Evolutionary conservation across 768 basidiomycete genomes (phyloP).

Genomic region (Gloeopeniophorella convolvens): DNA sequence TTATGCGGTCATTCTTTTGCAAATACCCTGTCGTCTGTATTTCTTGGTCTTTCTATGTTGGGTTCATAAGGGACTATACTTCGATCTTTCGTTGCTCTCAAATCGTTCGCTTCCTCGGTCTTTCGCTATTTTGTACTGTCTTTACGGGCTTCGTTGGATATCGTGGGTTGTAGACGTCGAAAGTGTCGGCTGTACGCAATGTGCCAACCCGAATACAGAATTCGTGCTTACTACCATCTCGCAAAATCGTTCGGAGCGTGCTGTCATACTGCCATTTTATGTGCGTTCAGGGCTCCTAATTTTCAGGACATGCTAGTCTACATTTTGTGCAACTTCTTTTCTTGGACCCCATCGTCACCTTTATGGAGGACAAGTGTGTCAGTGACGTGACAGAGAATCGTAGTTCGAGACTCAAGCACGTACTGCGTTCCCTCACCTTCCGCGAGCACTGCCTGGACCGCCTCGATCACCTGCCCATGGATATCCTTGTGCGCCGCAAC

Average conservation of each 20-base stretch:
- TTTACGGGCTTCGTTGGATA: too few species aligned
- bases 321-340: not conserved
- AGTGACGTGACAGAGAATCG: too few species aligned
- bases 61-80: not conserved
- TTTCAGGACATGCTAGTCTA: not conserved
- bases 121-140: not conserved
- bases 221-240: too few species aligned
- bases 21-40: not conserved
- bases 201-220: not conserved
- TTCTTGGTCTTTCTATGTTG: not conserved
- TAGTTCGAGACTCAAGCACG: too few species aligned
- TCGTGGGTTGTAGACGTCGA: too few species aligned
- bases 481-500: conserved; percentile 73
- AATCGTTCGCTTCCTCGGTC: not conserved
- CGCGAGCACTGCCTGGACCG: conserved; percentile 53
- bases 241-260: too few species aligned
- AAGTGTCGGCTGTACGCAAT: too few species aligned
- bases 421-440: not conserved
- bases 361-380: not conserved
- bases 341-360: not conserved
- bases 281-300: too few species aligned
- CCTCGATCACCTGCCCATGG: conserved; percentile 63
- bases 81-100: not conserved
- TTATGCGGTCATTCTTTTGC: too few species aligned
- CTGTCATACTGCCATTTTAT: too few species aligned